phyloP scores from a whole-genome alignment of 1,284 basidiomycete species.

The Phellopilus nigrolimitatus region DNA sequence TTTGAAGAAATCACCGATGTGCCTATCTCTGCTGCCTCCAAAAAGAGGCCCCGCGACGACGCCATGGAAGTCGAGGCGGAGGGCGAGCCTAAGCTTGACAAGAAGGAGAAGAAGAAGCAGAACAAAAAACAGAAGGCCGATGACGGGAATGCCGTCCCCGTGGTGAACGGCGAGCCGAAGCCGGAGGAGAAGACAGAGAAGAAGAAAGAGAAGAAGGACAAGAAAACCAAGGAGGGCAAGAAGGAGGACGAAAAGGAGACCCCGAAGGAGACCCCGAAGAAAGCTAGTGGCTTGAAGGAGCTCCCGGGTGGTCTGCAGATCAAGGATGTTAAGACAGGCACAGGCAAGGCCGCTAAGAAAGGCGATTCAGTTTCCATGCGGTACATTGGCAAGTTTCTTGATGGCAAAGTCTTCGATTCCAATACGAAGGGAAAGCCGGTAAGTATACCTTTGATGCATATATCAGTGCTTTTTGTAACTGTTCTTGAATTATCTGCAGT shows the following conservation, averaged over 20 bases:
- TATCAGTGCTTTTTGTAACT: slow-evolving; percentile 13
- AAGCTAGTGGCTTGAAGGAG: slow-evolving; percentile 31
- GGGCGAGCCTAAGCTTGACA: slow-evolving; percentile 38
- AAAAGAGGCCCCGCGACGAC: slow-evolving; percentile 29
- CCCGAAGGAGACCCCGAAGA: slow-evolving; percentile 35
- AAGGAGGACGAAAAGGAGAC: slow-evolving; percentile 41
- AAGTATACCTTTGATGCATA: slow-evolving; percentile 28
- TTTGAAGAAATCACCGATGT: slow-evolving; percentile 49
- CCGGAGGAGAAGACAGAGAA: slow-evolving; percentile 30
- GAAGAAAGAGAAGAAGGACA: slow-evolving; percentile 35
- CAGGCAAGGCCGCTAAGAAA: slow-evolving; percentile 57
- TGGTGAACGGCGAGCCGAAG: slow-evolving; percentile 26
- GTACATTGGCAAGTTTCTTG: slow-evolving; percentile 84
- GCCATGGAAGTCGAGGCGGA: slow-evolving; percentile 39
- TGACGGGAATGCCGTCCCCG: slow-evolving; percentile 51
- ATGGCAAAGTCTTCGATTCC: slow-evolving; percentile 86
- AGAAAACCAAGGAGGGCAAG: slow-evolving; percentile 34
- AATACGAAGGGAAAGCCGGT: slow-evolving; percentile 87
- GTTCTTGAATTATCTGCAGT: slow-evolving; percentile 37
- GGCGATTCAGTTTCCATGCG: slow-evolving; percentile 85
- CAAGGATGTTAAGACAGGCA: slow-evolving; percentile 51
- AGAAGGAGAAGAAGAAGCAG: slow-evolving; percentile 60
- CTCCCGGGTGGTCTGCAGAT: slow-evolving; percentile 41
- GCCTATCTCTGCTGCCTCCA: slow-evolving; percentile 17
- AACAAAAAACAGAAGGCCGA: slow-evolving; percentile 73